Evolutionary conservation across 208 protist species (phyloP), one percentile per base, ranked within the genome.

Genomic region (Trypanosomatidae sp.): DNA sequence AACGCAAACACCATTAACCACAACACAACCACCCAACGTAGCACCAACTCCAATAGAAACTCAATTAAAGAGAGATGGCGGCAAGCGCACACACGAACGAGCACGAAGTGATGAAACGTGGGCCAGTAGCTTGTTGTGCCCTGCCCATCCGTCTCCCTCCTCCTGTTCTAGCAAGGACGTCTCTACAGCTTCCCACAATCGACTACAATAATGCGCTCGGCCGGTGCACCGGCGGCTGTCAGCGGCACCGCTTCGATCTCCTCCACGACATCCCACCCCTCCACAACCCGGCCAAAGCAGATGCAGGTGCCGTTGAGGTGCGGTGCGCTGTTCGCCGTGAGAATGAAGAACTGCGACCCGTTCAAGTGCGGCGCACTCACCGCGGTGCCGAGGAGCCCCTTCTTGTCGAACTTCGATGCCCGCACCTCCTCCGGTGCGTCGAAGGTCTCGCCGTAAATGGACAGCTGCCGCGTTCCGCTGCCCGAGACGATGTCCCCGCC

Each of bases 291-390:
- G 22, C 98, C 98, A 69, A 99, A 99, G 69, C 97, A 98, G 70
- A 98, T 97, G 76, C 99, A 99, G 65, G 97, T 98, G 41, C 91
- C 87, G 68, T 98, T 80, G 25, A 99, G 80, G 74, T 96, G 91
- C 47, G 79, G 82, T 6, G 90, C 89, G 8, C 59, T 71, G 36
- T 87, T 71, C 12, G 91, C 90, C 8, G 90, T 94, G 13, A 96
- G 74, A 41, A 98, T 94, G 68, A 97, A 98, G 69, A 97, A 98
- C 83, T 98, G 95, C 28, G 90, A 95, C 25, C 91, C 93, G 67
- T 99, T 99, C 36, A 98, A 98, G 83, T 99, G 91, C 9, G 95
- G 93, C 41, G 98, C 98, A 66, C 97, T 94, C 62, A 99, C 99
- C 43, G 99, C 99, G 73, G 99, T 99, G 15, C 98, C 99, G 8